phyloP scores from a whole-genome alignment of 192 early-diverging fungal species.

The Backusella psychrophila region DNA sequence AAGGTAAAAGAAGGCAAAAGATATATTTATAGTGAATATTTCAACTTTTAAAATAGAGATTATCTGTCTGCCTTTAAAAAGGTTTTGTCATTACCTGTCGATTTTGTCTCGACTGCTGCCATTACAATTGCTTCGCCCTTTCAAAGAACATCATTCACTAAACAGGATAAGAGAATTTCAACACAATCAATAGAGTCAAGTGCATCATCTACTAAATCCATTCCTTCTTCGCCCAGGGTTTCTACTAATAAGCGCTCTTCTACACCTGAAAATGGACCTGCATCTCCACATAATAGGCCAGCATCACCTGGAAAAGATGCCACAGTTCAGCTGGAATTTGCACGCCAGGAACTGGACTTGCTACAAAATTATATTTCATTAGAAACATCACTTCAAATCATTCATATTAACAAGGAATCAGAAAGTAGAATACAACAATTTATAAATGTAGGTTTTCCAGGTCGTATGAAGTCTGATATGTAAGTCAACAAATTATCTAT shows the following conservation, averaged over 20 bases:
- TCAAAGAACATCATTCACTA: conserved; percentile 6
- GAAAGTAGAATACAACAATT: conserved; percentile 60
- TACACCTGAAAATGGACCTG: background rate
- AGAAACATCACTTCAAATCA: conserved; percentile 83
- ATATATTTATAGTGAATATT: background rate
- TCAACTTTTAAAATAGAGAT: conserved; percentile 31
- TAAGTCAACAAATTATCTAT: conserved; percentile 31
- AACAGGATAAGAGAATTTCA: background rate
- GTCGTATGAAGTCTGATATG: conserved; percentile 56
- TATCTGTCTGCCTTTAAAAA: conserved; percentile 54
- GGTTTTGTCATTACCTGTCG: conserved; percentile 43
- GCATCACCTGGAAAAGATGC: conserved; percentile 37
- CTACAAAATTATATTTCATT: conserved; percentile 71
- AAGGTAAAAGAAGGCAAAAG: conserved; percentile 12
- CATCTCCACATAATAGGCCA: background rate
- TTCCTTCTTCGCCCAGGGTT: background rate
- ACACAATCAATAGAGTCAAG: background rate
- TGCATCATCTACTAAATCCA: conserved; percentile 13
- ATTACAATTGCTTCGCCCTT: conserved; percentile 32
- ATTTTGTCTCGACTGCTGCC: conserved; percentile 37
- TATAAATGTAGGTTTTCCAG: conserved; percentile 52
- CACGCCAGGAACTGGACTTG: conserved; percentile 45
- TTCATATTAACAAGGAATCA: conserved; percentile 87
- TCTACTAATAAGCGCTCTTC: background rate
- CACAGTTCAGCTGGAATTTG: conserved; percentile 55